Evolutionary conservation across 2,329 filamentous ascomycete genomes (phyloP).

Genomic region (Trichoderma afroharzianum): DNA sequence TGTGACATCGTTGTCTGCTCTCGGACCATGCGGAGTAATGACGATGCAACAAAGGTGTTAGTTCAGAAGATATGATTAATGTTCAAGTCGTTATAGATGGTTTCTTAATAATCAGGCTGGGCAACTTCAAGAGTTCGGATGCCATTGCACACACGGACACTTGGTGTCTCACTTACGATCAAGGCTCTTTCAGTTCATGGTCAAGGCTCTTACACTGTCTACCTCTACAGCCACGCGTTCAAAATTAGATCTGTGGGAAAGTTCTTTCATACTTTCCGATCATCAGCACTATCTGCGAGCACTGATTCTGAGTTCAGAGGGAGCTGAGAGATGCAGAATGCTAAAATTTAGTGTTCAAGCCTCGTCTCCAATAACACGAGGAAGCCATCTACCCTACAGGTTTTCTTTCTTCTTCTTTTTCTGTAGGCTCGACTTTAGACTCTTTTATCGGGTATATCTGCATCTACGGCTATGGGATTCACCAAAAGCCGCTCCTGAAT

Average conservation of each 20-base stretch:
- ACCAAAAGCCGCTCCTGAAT: rapidly evolving
- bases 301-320: background rate
- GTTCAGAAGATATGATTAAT: background rate
- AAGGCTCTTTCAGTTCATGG: too few relatives aligned
- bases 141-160: background rate
- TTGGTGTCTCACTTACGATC: background rate
- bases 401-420: too few relatives aligned
- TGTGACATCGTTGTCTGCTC: too few relatives aligned
- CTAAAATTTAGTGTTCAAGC: background rate
- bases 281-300: background rate
- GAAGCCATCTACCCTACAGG: background rate
- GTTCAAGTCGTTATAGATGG: too few relatives aligned
- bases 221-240: background rate
- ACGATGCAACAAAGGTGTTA: background rate
- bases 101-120: background rate
- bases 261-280: background rate
- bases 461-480: background rate
- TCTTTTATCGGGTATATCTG: background rate
- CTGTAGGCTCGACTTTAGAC: background rate
- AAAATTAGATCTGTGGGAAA: too few relatives aligned
- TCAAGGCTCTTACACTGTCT: too few relatives aligned
- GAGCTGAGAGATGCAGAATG: background rate
- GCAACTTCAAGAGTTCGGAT: background rate
- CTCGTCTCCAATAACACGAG: background rate
- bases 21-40: background rate